phyloP scores from a whole-genome alignment of 345 rosid genomes.

The Rhodamnia argentea region DNA sequence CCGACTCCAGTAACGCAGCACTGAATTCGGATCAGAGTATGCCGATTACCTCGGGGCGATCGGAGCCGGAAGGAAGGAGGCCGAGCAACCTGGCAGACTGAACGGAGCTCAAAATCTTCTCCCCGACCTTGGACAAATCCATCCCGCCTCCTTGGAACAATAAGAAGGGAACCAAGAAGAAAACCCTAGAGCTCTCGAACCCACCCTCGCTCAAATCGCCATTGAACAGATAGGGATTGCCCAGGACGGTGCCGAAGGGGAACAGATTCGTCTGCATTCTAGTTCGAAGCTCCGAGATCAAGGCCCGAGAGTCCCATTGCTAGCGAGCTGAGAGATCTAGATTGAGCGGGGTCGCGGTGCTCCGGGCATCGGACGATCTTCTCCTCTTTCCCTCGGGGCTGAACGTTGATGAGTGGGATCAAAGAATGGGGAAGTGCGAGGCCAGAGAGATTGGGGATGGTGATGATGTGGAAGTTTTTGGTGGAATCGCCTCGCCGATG shows the following conservation, averaged over 20 bases:
- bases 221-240: conserved; percentile 55
- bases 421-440: not conserved
- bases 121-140: conserved; percentile 95
- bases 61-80: conserved; percentile 61
- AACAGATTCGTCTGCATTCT: conserved; percentile 82
- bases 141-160: conserved; percentile 71
- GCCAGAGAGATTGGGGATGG: not conserved
- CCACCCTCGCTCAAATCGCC: conserved; percentile 60
- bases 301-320: not conserved
- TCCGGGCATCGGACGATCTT: not conserved
- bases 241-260: conserved; percentile 51
- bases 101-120: conserved; percentile 84
- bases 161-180: conserved; percentile 74
- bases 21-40: not conserved
- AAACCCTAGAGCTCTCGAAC: conserved; percentile 75
- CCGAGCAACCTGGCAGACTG: conserved; percentile 91
- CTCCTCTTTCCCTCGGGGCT: no score
- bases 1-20: not conserved
- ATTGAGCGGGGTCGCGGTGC: not conserved
- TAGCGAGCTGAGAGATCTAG: not conserved
- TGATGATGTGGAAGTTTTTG: not conserved
- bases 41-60: conserved; percentile 74
- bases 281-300: conserved; percentile 2
- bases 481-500: not conserved
- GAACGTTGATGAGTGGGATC: not conserved